Base-by-base conservation (phyloP, 805 yeast genomes). In the Ogataea pilisensis region DNA sequence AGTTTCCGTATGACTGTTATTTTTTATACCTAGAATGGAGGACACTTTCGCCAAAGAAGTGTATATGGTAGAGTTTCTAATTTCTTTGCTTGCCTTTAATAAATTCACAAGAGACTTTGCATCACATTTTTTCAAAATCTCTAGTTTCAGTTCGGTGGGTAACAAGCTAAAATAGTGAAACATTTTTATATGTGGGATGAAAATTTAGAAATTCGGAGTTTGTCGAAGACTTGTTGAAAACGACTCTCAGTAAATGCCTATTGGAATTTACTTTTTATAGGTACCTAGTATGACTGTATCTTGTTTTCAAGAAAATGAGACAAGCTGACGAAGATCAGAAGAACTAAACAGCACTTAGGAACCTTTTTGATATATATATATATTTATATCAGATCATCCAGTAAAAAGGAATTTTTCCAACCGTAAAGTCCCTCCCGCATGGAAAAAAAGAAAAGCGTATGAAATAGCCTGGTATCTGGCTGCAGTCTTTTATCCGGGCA, bases 91-190 rank as follows among this genome's bases (percentile, higher is more conserved):
- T 11, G 48, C 19, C 18, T 34, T 34, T 20, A 52, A 24, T 3
- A 54, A 12, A 6, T 34, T 34, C 2, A 41, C 18, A 11, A 57
- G 31, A 6, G 51, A 35, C 14, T 27, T 20, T 3, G 54, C 37
- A 25, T 50, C 46, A 18, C 47, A 33, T 5, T 39, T 18, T 4
- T 41, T 35, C 26, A 57, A 12, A 2, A 57, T 39, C n/a, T 34
- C 42, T 1, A 57, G 43, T 34, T 57, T 48, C 8, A 57, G 37
- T 34, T 57, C 61, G 1, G 48, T 42, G 8, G 61, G 61, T 2
- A 57, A 36, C 4, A 5, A n/a, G n/a, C 14, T 31, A 21, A 37
- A 37, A 18, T 34, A 8, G 24, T 34, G 37, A 17, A 25, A 25
- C 37, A 34, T 34, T 8, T 13, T 20, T 34, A 28, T 32, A 6